A percentile compares a stretch with the other conserved stretches of the same genome.
These are phyloP conservation scores for Metschnikowia hibisci DNA, from an alignment of 805 yeast species.

Conservation along the genomic window DNA sequence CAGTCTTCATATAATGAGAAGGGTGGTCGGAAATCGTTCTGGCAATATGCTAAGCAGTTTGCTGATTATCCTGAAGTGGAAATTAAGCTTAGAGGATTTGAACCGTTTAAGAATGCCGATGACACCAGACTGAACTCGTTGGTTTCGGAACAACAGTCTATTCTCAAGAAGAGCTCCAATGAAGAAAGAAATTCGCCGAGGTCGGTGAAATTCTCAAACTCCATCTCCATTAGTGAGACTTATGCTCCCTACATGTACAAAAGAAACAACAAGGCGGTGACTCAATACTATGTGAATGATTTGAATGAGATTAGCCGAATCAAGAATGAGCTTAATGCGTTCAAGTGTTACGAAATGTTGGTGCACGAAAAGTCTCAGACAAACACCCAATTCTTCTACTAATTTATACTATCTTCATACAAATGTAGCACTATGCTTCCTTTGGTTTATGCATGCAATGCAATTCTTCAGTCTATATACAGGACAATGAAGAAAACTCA, in stretches of 20 bases:
- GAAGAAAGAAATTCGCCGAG: constrained; percentile 16
- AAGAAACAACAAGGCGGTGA: constrained; percentile 50
- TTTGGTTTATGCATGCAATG: no score
- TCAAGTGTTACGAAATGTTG: constrained; percentile 61
- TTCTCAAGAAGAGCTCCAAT: constrained; percentile 1
- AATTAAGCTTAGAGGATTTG: constrained; percentile 30
- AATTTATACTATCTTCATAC: constrained; percentile 5
- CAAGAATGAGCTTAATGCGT: constrained; percentile 61
- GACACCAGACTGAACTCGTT: neutral
- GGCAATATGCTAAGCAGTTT: constrained; percentile 36
- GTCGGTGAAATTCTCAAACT: constrained; percentile 38
- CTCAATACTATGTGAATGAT: constrained; percentile 49
- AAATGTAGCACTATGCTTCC: no score
- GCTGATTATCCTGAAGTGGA: constrained; percentile 30
- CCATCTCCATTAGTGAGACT: constrained; percentile 49
- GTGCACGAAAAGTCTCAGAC: constrained; percentile 59
- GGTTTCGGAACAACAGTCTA: constrained; percentile 15
- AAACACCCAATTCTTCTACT: constrained; percentile 64
- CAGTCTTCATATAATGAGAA: constrained; percentile 7
- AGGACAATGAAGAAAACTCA: neutral
- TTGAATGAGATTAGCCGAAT: constrained; percentile 51
- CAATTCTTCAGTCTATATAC: neutral
- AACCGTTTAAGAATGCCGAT: constrained; percentile 16
- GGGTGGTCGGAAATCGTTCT: constrained; percentile 14
- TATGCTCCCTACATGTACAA: constrained; percentile 50